Conservation (phyloP, 306 rosid species). For the Carpinus fangiana region DNA sequence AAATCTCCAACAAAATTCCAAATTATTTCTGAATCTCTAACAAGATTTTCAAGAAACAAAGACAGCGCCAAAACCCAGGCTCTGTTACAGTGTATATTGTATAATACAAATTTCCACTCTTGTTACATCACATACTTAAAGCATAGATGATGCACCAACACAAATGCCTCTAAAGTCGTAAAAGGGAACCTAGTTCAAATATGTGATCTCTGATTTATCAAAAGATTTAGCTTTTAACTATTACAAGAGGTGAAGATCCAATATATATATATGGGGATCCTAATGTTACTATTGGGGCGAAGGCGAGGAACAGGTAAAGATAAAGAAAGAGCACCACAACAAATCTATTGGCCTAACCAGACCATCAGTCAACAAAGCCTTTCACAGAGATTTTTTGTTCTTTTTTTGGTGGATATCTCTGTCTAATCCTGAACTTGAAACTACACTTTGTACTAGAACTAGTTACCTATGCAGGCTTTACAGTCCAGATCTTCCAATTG, state of each 20-base stretch:
- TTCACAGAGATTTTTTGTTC: background rate
- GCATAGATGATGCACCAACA: background rate
- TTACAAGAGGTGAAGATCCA: background rate
- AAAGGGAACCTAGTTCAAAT: background rate
- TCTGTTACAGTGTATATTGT: too few species aligned
- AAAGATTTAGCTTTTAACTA: background rate
- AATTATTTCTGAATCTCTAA: background rate
- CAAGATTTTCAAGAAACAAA: background rate
- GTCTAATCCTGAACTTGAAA: too few species aligned
- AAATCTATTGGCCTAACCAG: background rate
- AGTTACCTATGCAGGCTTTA: background rate
- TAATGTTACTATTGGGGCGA: background rate
- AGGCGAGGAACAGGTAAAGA: background rate
- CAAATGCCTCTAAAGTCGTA: background rate
- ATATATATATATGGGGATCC: background rate
- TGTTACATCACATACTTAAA: background rate
- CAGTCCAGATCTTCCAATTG: background rate
- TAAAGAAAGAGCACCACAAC: background rate
- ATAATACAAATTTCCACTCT: background rate
- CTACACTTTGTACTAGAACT: background rate
- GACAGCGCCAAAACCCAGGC: too few species aligned
- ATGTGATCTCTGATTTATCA: background rate
- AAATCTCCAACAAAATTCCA: background rate
- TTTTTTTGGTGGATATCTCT: background rate
- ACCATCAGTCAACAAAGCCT: background rate